These are phyloP conservation scores for Cercospora zeae-maydis DNA, from an alignment of 2,329 filamentous ascomycete species.

Conservation along the genomic window DNA sequence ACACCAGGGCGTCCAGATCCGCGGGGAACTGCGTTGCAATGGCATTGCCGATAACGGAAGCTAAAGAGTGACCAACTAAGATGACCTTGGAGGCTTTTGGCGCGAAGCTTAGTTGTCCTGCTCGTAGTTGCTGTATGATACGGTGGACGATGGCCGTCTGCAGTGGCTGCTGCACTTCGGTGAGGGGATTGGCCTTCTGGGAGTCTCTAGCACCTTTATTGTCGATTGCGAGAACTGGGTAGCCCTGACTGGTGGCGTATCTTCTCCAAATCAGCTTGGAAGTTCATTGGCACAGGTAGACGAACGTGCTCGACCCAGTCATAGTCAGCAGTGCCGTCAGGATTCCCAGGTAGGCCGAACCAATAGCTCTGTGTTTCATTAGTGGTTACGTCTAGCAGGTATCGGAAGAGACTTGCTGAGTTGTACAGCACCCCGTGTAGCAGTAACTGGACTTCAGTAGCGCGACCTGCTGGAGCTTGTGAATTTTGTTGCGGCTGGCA, in stretches of 20 bases:
- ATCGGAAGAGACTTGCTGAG: conserved; percentile 7
- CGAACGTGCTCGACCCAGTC: conserved; percentile 17
- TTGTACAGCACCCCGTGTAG: conserved; percentile 22
- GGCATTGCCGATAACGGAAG: conserved; percentile 19
- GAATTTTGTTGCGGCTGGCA: conserved; percentile 13
- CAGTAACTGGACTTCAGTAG: conserved; percentile 19
- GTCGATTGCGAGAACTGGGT: conserved; percentile 23
- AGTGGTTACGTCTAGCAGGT: neutral
- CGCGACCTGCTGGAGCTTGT: conserved; percentile 7
- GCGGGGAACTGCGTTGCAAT: conserved; percentile 21
- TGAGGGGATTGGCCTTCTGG: conserved; percentile 19
- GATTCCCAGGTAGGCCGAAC: conserved; percentile 21
- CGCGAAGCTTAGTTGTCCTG: conserved; percentile 14
- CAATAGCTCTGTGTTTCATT: conserved; percentile 16
- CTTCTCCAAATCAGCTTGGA: neutral
- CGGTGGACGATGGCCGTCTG: conserved; percentile 20
- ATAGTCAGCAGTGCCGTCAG: conserved; percentile 17
- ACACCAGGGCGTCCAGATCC: conserved; percentile 23
- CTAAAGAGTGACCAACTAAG: conserved; percentile 21
- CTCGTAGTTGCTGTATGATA: conserved; percentile 16
- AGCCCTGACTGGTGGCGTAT: conserved; percentile 19
- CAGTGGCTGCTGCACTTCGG: conserved; percentile 20
- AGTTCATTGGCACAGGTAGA: neutral
- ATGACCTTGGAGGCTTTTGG: conserved; percentile 17
- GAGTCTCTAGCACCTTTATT: conserved; percentile 21